Evolutionary conservation across 331 rosid genomes (phyloP).

Genomic region (Malus hybrid): DNA sequence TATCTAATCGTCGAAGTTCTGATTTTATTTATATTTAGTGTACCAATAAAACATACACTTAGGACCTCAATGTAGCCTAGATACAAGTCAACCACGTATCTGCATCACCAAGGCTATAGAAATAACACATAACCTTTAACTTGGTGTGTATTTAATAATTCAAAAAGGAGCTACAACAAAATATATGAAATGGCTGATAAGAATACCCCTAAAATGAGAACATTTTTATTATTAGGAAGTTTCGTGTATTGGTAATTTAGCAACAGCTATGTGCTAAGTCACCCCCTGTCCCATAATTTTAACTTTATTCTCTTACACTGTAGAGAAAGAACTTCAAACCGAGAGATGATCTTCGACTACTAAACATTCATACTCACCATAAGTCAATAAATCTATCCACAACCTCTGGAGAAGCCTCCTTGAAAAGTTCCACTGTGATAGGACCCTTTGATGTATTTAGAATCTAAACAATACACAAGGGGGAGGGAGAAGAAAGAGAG

Average conservation of each 20-base stretch:
- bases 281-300: not conserved
- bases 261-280: not conserved
- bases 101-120: not conserved
- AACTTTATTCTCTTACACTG: not conserved
- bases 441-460: constrained; percentile 82
- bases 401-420: constrained; percentile 90
- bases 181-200: not conserved
- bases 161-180: not conserved
- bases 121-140: not conserved
- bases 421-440: constrained; percentile 57
- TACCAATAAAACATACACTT: not conserved
- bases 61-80: not conserved
- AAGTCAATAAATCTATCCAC: constrained; percentile 96
- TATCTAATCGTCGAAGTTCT: not conserved
- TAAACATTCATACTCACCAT: constrained; percentile 50
- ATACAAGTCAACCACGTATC: not conserved
- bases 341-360: not conserved
- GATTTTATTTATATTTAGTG: not conserved
- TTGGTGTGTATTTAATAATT: not conserved
- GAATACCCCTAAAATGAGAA: not conserved
- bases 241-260: not conserved
- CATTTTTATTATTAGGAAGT: not conserved
- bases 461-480: constrained; percentile 32
- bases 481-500: not conserved
- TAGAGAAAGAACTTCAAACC: not conserved